A percentile compares a stretch with the other conserved stretches of the same genome.
phyloP scores from a whole-genome alignment of 208 protist genomes.

The Herpetomonas tarakana region DNA sequence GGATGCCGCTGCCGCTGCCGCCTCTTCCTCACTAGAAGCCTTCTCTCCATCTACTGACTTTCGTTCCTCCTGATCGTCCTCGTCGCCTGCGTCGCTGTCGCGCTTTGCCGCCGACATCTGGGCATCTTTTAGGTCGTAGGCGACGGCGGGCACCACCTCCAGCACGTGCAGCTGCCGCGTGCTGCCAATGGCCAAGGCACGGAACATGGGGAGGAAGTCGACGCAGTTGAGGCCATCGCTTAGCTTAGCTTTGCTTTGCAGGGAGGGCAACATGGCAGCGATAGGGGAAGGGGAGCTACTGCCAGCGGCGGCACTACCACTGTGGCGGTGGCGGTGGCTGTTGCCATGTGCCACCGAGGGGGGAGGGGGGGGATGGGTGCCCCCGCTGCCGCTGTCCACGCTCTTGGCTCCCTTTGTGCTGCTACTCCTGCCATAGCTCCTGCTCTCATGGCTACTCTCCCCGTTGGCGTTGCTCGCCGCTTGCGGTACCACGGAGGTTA shows the following conservation, averaged over 20 bases:
- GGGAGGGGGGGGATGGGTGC: no score
- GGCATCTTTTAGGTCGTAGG: constrained; percentile 15
- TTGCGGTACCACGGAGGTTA: background rate
- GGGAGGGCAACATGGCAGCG: constrained; percentile 2
- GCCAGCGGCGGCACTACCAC: background rate
- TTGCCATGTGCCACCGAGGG: no score
- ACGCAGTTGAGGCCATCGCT: constrained; percentile 55
- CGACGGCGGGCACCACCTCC: constrained; percentile 50
- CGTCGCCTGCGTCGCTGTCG: background rate
- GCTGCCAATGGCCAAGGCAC: constrained; percentile 64
- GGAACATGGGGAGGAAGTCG: constrained; percentile 66
- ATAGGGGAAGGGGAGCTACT: background rate
- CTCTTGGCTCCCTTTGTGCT: no score
- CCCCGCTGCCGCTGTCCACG: no score
- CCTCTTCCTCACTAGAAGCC: no score
- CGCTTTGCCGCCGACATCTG: background rate
- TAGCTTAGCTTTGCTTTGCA: constrained; percentile 37
- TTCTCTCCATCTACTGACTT: no score
- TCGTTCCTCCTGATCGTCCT: background rate
- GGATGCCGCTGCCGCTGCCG: no score
- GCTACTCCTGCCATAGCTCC: no score
- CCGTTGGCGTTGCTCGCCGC: no score
- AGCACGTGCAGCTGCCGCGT: constrained; percentile 69
- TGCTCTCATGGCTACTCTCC: no score
- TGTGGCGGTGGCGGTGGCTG: no score